phyloP scores from a whole-genome alignment of 495 filamentous ascomycete genomes.

The Aspergillus asperescens region DNA sequence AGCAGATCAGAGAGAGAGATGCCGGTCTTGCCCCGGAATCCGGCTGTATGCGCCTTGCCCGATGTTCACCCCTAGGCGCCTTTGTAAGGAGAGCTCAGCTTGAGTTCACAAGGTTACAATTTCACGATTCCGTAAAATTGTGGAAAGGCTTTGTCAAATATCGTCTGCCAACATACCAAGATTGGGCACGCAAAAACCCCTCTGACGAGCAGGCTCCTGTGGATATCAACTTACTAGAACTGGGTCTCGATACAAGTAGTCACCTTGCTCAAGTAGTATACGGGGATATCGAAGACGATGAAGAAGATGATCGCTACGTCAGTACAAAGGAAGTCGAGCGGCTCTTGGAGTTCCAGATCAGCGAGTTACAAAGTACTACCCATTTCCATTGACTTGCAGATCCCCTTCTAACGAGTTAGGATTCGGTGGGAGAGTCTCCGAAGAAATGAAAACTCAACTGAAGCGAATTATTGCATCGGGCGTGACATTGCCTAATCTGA shows the following conservation, averaged over 20 bases:
- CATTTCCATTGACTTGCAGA: background rate
- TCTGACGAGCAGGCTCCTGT: slow-evolving; percentile 56
- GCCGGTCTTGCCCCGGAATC: slow-evolving; percentile 42
- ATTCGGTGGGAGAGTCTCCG: slow-evolving; percentile 64
- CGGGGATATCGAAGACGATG: slow-evolving; percentile 49
- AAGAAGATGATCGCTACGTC: slow-evolving; percentile 41
- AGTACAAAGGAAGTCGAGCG: slow-evolving; percentile 82
- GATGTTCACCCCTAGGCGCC: slow-evolving; percentile 75
- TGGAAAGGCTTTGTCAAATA: slow-evolving; percentile 80
- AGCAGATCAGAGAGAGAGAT: slow-evolving; percentile 45
- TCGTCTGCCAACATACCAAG: slow-evolving; percentile 63
- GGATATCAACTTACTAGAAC: slow-evolving; percentile 56
- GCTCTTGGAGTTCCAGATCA: slow-evolving; percentile 80
- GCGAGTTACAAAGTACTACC: slow-evolving; percentile 70
- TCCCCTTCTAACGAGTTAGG: slow-evolving; percentile 37
- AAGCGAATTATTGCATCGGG: slow-evolving; percentile 60
- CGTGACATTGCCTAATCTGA: slow-evolving; percentile 61
- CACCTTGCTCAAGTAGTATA: slow-evolving; percentile 58
- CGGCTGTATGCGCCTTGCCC: slow-evolving; percentile 47
- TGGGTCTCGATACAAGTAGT: slow-evolving; percentile 34
- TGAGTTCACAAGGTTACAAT: slow-evolving; percentile 76
- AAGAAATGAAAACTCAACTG: slow-evolving; percentile 61
- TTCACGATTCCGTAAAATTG: slow-evolving; percentile 66
- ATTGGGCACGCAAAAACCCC: slow-evolving; percentile 67
- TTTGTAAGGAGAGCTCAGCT: slow-evolving; percentile 72